phyloP scores from a whole-genome alignment of 768 basidiomycete species.

The Pulveroboletus frians region DNA sequence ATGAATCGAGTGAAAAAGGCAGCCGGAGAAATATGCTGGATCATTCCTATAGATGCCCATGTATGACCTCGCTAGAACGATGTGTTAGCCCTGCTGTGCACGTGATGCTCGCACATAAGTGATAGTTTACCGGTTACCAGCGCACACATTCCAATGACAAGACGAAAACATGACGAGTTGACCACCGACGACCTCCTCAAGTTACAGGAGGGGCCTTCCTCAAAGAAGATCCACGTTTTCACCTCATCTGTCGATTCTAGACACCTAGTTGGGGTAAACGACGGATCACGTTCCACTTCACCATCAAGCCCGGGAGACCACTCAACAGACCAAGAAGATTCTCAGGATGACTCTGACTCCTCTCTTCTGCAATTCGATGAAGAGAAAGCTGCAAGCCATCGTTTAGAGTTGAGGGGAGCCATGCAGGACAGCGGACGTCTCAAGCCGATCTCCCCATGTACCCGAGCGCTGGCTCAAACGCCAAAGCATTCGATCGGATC shows the following conservation, averaged over 20 bases:
- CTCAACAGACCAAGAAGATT: slow-evolving; percentile 21
- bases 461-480: slow-evolving; percentile 5
- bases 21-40: slow-evolving; percentile 51
- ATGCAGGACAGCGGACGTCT: slow-evolving; percentile 17
- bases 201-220: slow-evolving; percentile 38
- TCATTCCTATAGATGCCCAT: slow-evolving; percentile 17
- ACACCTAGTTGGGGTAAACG: neutral
- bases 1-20: slow-evolving; percentile 95
- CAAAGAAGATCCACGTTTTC: slow-evolving; percentile 32
- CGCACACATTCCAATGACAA: slow-evolving; percentile 16
- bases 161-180: slow-evolving; percentile 18
- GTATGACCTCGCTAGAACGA: slow-evolving; percentile 1
- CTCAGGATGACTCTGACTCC: slow-evolving; percentile 9
- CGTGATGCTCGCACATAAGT: no score
- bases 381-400: neutral
- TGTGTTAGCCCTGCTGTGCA: no score
- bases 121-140: no score
- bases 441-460: slow-evolving; percentile 8
- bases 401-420: neutral
- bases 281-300: slow-evolving; percentile 4
- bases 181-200: slow-evolving; percentile 46
- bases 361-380: slow-evolving; percentile 5
- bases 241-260: slow-evolving; percentile 2
- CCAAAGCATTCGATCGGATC: slow-evolving; percentile 23
- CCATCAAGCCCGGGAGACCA: slow-evolving; percentile 6